phyloP scores from a whole-genome alignment of 2,329 filamentous ascomycete genomes.

The Thelonectria blattea region DNA sequence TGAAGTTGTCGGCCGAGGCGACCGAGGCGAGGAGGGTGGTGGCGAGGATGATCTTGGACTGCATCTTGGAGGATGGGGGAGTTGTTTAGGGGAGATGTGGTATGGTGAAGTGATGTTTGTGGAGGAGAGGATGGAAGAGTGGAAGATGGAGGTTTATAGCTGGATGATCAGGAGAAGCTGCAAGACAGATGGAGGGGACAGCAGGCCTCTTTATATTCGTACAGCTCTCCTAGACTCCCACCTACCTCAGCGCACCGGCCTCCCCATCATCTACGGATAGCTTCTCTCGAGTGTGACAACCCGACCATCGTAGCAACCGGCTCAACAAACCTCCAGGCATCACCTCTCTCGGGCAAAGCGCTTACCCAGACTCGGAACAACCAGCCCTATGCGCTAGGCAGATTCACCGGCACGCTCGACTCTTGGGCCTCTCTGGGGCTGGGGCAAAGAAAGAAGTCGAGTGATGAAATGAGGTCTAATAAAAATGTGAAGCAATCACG shows the following conservation, averaged over 20 bases:
- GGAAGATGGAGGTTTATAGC: not conserved
- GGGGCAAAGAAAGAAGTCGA: not conserved
- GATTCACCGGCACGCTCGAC: not conserved
- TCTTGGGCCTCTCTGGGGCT: no score
- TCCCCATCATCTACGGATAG: not conserved
- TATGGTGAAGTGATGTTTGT: not conserved
- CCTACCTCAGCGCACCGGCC: not conserved
- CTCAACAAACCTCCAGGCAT: not conserved
- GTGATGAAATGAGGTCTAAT: not conserved
- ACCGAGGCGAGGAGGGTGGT: conserved; percentile 37
- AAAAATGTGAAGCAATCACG: not conserved
- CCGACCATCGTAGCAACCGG: not conserved
- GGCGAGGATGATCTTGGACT: conserved; percentile 37
- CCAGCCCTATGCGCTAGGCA: conserved; percentile 8
- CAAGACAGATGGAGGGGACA: not conserved
- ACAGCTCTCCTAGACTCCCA: not conserved
- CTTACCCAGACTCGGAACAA: conserved; percentile 23
- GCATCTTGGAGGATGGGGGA: conserved; percentile 37
- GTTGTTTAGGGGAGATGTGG: not conserved
- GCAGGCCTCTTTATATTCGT: not conserved
- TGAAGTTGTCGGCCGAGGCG: conserved; percentile 36
- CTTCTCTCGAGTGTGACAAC: not conserved
- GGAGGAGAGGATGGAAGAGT: not conserved
- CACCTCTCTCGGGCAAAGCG: conserved; percentile 2
- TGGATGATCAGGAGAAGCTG: not conserved